Evolutionary conservation across 768 basidiomycete genomes (phyloP).

Genomic region (Phaffia australis): DNA sequence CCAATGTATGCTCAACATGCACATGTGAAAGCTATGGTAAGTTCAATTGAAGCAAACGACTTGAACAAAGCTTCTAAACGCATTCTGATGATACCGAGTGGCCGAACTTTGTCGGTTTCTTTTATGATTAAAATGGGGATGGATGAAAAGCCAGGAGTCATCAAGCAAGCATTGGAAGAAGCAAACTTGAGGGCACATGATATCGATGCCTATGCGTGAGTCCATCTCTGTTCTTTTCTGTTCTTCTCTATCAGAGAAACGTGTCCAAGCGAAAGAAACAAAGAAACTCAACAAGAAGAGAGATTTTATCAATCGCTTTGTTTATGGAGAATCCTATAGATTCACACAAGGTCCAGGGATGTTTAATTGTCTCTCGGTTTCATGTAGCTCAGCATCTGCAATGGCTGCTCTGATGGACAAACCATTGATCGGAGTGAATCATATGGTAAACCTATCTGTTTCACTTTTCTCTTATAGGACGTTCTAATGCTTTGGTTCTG

Average conservation of each 20-base stretch:
- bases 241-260: background rate
- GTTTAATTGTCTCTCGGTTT: conserved; percentile 65
- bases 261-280: background rate
- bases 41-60: conserved; percentile 14
- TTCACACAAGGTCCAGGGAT: conserved; percentile 40
- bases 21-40: conserved; percentile 69
- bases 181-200: conserved; percentile 52
- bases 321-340: background rate
- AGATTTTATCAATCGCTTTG: background rate
- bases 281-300: background rate
- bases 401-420: conserved; percentile 66
- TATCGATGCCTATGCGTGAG: conserved; percentile 70
- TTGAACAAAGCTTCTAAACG: conserved; percentile 21
- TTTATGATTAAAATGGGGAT: background rate
- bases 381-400: conserved; percentile 70
- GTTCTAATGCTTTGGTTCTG: background rate
- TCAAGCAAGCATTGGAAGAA: conserved; percentile 55
- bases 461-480: background rate
- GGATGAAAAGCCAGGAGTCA: conserved; percentile 55
- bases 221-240: background rate
- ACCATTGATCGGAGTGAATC: conserved; percentile 81
- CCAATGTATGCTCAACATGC: conserved; percentile 63
- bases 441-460: conserved; percentile 58
- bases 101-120: background rate
- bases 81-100: background rate